phyloP scores from a whole-genome alignment of 139 green algal species.

The Chlorella sp. region DNA sequence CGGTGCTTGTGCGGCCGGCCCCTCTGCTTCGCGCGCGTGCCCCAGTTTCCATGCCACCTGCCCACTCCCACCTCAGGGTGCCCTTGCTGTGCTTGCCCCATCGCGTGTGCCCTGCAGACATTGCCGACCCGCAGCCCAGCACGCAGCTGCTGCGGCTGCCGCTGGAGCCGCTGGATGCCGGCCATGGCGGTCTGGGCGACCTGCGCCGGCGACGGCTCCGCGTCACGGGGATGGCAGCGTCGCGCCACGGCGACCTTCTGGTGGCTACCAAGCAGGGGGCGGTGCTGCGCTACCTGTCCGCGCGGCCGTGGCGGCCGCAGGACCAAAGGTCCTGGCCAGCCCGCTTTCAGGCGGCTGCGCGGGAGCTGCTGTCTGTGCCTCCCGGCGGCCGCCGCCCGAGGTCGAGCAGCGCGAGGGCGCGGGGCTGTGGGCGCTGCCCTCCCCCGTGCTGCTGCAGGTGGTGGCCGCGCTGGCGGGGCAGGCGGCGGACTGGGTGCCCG shows the following conservation, averaged over 20 bases:
- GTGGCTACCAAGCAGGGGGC: slow-evolving; percentile 28
- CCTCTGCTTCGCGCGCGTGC: not conserved
- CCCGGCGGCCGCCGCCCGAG: too few species aligned
- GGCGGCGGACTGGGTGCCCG: too few species aligned
- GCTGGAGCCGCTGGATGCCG: not conserved
- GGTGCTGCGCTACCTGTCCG: too few species aligned
- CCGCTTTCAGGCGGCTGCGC: too few species aligned
- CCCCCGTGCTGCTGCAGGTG: too few species aligned
- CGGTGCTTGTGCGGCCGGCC: not conserved
- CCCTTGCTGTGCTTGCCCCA: not conserved
- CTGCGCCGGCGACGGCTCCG: not conserved
- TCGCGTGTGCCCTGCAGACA: not conserved
- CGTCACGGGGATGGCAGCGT: slow-evolving; percentile 20
- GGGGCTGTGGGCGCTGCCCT: too few species aligned
- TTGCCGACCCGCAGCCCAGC: not conserved
- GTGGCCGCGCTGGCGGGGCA: too few species aligned
- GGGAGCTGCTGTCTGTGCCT: too few species aligned
- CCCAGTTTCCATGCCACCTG: not conserved
- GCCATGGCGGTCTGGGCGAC: not conserved
- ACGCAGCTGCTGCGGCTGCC: slow-evolving; percentile 25
- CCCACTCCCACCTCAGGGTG: not conserved
- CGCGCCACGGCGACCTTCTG: slow-evolving; percentile 7
- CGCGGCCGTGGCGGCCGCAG: too few species aligned
- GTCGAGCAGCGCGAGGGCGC: too few species aligned
- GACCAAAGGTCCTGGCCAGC: too few species aligned